A percentile compares a stretch with the other conserved stretches of the same genome.
Conservation (phyloP, 495 filamentous ascomycete species). For the Tuber umbilicatum region DNA sequence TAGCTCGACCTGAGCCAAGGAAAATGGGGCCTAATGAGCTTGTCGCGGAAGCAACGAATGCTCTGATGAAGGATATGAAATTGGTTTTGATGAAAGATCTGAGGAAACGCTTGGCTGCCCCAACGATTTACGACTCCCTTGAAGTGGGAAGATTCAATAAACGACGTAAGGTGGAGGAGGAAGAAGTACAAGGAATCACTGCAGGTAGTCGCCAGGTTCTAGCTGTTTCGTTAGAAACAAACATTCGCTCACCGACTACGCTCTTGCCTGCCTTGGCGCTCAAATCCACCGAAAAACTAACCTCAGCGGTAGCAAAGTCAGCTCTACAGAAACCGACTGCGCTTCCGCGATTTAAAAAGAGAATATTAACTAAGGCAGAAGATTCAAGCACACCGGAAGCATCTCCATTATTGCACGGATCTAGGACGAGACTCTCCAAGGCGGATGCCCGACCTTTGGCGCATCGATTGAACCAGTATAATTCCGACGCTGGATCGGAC, state of each 20-base stretch:
- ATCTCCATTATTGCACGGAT: conserved; percentile 22
- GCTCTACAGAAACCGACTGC: conserved; percentile 25
- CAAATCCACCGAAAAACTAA: conserved; percentile 20
- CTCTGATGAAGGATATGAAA: conserved; percentile 70
- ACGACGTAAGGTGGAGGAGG: conserved; percentile 68
- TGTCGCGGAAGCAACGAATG: conserved; percentile 68
- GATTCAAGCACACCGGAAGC: conserved; percentile 26
- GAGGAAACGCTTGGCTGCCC: conserved; percentile 72
- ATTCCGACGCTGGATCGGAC: conserved; percentile 38
- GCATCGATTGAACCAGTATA: conserved; percentile 40
- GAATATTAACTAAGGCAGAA: conserved; percentile 29
- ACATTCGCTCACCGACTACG: conserved; percentile 4
- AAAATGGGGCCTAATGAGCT: conserved; percentile 71
- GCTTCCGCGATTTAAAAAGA: conserved; percentile 42
- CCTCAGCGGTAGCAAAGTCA: conserved; percentile 11
- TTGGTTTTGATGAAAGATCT: conserved; percentile 80
- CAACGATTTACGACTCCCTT: conserved; percentile 74
- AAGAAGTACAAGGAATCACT: conserved; percentile 55
- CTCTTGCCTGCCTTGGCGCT: conserved; percentile 15
- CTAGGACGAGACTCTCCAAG: conserved; percentile 27
- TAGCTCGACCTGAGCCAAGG: conserved; percentile 53
- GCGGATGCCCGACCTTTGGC: conserved; percentile 39
- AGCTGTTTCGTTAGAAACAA: background rate
- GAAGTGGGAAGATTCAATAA: conserved; percentile 74
- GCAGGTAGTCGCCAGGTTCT: conserved; percentile 19